Percentiles rank a stretch among this genome's conserved stretches.
Conservation (phyloP, 2,329 filamentous ascomycete species). For the Juglanconis oblonga region DNA sequence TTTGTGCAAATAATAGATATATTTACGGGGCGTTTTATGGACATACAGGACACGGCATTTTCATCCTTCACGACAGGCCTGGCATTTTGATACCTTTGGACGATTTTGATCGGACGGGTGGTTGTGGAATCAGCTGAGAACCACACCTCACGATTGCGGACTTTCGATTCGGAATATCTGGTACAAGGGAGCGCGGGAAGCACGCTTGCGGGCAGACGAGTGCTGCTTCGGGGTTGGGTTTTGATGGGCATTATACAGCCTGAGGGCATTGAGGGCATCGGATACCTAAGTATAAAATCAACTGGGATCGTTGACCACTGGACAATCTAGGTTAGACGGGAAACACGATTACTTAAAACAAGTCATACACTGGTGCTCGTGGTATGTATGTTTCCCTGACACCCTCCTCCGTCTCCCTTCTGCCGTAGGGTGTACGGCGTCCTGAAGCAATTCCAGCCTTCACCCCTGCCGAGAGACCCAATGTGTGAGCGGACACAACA, state of each 20-base stretch:
- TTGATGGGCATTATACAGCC: neutral
- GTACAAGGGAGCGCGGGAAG: neutral
- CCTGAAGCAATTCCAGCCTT: no score
- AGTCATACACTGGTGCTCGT: neutral
- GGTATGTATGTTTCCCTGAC: no score
- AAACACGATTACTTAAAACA: neutral
- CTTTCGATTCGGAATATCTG: neutral
- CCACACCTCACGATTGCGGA: neutral
- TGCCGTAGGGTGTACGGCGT: no score
- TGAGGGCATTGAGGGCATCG: neutral
- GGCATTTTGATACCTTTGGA: slow-evolving; percentile 15
- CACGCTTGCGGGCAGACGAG: neutral
- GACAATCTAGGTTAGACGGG: neutral
- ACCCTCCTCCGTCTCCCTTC: no score
- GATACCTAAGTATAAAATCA: neutral
- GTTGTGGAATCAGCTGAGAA: neutral
- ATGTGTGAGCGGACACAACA: no score
- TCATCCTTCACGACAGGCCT: slow-evolving; percentile 1
- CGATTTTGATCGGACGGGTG: neutral
- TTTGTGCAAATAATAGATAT: slow-evolving; percentile 7
- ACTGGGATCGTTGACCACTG: neutral
- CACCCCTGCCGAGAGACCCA: no score
- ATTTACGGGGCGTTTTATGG: slow-evolving; percentile 15
- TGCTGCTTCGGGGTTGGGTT: neutral
- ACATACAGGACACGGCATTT: slow-evolving; percentile 16